Percentiles rank a stretch among this genome's conserved stretches.
Evolutionary conservation across 805 yeast species (phyloP).

Genomic region (Hanseniaspora jakobsenii): DNA sequence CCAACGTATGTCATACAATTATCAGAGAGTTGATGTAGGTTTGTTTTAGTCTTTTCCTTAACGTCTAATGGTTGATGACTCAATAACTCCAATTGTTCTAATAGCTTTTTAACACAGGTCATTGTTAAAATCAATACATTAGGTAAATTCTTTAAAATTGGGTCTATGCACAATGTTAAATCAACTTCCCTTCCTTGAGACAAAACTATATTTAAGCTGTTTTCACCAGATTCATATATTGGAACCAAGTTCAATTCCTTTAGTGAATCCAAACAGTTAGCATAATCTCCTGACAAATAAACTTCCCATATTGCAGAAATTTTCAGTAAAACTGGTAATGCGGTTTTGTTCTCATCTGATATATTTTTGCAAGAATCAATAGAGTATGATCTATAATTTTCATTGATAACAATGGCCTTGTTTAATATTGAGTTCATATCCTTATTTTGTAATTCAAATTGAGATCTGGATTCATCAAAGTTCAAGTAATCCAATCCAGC

Average conservation of each 20-base stretch:
- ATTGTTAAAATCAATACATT: constrained; percentile 65
- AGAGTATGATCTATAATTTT: constrained; percentile 35
- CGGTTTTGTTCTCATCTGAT: constrained; percentile 44
- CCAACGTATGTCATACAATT: constrained; percentile 93
- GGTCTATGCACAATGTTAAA: constrained; percentile 17
- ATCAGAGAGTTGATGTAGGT: constrained; percentile 53
- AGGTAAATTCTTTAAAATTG: constrained; percentile 68
- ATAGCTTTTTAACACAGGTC: constrained; percentile 57
- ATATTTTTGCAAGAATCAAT: constrained; percentile 48
- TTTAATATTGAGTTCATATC: constrained; percentile 34
- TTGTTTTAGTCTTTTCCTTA: constrained; percentile 42
- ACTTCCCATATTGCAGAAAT: constrained; percentile 56
- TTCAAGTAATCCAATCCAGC: constrained; percentile 25
- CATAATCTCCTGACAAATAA: constrained; percentile 48
- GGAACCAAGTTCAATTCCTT: constrained; percentile 59
- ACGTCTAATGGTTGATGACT: constrained; percentile 23
- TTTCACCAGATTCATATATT: constrained; percentile 38
- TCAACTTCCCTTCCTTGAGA: constrained; percentile 31
- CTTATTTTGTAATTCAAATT: constrained; percentile 29
- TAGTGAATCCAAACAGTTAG: constrained; percentile 42
- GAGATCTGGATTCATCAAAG: constrained; percentile 10
- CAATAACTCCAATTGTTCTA: constrained; percentile 27
- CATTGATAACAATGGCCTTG: constrained; percentile 28
- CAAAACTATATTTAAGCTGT: constrained; percentile 52
- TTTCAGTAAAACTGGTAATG: constrained; percentile 51